Evolutionary conservation across 495 filamentous ascomycete species (phyloP).

Genomic region (Penicillium pulvis): DNA sequence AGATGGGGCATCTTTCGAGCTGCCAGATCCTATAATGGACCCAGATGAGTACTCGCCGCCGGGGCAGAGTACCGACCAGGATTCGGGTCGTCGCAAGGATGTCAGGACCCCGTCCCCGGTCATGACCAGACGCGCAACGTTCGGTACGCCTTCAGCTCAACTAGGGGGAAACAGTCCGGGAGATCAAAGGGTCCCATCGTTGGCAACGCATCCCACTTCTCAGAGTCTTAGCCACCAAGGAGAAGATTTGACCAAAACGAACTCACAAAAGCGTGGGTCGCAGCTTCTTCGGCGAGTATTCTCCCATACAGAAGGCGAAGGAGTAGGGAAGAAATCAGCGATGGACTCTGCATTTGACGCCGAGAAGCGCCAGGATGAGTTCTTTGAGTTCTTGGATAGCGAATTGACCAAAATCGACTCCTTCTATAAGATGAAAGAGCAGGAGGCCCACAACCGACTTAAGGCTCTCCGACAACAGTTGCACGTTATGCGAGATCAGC

Average conservation of each 20-base stretch:
- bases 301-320: conserved; percentile 30
- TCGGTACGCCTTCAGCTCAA: conserved; percentile 11
- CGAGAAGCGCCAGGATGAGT: conserved; percentile 68
- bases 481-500: conserved; percentile 81
- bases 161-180: conserved; percentile 11
- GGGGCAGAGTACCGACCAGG: conserved; percentile 19
- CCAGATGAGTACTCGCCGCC: conserved; percentile 36
- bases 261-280: conserved; percentile 28
- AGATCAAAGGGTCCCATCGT: conserved; percentile 11
- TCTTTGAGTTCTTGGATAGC: conserved; percentile 73
- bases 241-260: background rate
- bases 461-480: conserved; percentile 72
- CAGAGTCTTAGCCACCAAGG: conserved; percentile 9
- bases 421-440: conserved; percentile 82
- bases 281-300: conserved; percentile 43
- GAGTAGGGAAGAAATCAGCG: conserved; percentile 34
- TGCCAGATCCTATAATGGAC: conserved; percentile 75
- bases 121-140: conserved; percentile 27
- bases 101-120: conserved; percentile 34
- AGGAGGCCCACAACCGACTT: conserved; percentile 74
- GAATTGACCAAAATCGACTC: conserved; percentile 84
- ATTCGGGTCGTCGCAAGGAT: conserved; percentile 12
- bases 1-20: conserved; percentile 56
- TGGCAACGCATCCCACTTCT: conserved; percentile 15
- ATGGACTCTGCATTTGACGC: conserved; percentile 51